These are phyloP conservation scores for Monosporascus sp. DNA, from an alignment of 2,329 filamentous ascomycete species.

Conservation along the genomic window DNA sequence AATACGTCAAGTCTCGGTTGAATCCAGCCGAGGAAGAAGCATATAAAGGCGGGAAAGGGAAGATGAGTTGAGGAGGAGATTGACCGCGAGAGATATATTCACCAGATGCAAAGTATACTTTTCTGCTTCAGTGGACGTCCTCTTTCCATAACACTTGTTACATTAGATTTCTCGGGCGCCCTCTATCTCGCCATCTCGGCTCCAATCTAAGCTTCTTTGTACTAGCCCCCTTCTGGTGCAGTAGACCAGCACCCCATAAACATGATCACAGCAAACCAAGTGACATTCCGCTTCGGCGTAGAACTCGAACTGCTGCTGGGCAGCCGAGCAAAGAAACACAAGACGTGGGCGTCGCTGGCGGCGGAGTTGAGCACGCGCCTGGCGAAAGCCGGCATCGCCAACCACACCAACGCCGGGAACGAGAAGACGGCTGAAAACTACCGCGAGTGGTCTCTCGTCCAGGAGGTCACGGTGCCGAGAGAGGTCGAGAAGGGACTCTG, in stretches of 20 bases:
- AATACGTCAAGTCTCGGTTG: too few relatives aligned
- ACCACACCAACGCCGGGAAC: conserved; percentile 27
- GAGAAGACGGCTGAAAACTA: conserved; percentile 27
- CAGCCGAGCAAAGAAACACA: conserved; percentile 26
- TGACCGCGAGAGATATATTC: too few relatives aligned
- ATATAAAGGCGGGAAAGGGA: too few relatives aligned
- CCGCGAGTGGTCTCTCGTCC: conserved; percentile 31
- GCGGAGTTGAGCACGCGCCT: conserved; percentile 29
- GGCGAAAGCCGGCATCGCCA: conserved; percentile 25
- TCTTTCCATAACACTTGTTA: too few relatives aligned
- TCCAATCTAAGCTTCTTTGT: not conserved
- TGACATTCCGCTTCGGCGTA: conserved; percentile 26
- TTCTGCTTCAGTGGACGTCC: too few relatives aligned
- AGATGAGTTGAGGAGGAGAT: too few relatives aligned
- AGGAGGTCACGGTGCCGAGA: conserved; percentile 31
- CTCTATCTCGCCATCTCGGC: not conserved
- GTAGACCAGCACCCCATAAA: not conserved
- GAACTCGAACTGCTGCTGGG: conserved; percentile 34
- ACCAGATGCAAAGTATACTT: too few relatives aligned
- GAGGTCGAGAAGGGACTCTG: conserved; percentile 28
- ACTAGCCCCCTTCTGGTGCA: not conserved
- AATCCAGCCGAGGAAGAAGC: too few relatives aligned
- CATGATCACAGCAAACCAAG: conserved; percentile 2
- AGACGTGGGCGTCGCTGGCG: conserved; percentile 29
- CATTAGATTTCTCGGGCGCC: too few relatives aligned